Base-by-base conservation (phyloP, 139 green algal species). In the Klebsormidium nitens region DNA sequence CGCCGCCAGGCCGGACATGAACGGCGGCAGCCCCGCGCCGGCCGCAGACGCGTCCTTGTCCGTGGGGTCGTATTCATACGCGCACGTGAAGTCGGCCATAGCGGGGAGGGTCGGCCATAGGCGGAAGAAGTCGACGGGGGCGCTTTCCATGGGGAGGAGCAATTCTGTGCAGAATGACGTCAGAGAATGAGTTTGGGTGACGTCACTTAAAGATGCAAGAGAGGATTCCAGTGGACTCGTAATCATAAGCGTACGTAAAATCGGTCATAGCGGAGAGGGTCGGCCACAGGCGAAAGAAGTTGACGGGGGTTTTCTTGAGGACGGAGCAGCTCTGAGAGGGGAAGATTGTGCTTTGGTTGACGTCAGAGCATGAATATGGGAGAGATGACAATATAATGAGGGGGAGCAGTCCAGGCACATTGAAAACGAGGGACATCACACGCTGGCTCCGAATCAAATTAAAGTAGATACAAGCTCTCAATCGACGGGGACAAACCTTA, bases 71-170 rank as follows among this genome's bases (percentile, higher is more conserved):
- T 75, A 70, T 23, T 49, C 34, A 59, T 75, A 75, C 23, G 28
- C 26, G n/a, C 68, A 59, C 19, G 59, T 39, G 59, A 63, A 35
- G 59, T 72, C 59, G 2, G 23, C 40, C n/a, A 31, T 11, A 14
- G 37, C 36, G 17, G 68, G 68, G 31, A 75, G 47, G 6, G 59
- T 70, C 0, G 68, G n/a, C 17, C 58, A 2, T 23, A 75, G 23
- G 23, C 68, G 37, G 39, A 75, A 75, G 47, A 75, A 75, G 31
- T 75, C 68, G 6, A 75, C 68, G 11, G 68, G 39, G 2, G 68
- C 60, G 23, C 19, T 28, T n/a, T 26, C 26, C n/a, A 29, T n/a
- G 29, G 26, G 68, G 2, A 75, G 62, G n/a, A 75, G 68, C n/a
- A 75, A 38, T 11, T 75, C 17, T 8, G n/a, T n/a, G n/a, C n/a